Conservation (phyloP, 2,329 filamentous ascomycete genomes). For the Harringtonia aguacate region DNA sequence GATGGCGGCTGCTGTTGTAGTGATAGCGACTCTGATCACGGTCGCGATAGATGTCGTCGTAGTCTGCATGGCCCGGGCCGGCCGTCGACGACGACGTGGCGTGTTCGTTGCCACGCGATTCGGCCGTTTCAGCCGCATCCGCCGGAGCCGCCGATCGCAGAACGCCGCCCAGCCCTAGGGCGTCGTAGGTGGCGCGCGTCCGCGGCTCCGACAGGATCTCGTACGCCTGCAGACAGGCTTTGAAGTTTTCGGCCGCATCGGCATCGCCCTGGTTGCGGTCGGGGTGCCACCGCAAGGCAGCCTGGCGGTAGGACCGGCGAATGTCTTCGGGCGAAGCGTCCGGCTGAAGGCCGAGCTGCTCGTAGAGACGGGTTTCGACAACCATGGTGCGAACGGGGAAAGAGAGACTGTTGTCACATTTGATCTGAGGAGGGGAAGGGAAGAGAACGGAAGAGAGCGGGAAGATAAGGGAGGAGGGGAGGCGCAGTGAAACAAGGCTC, state of each 20-base stretch:
- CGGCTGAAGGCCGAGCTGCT: conserved; percentile 67
- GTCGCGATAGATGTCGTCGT: too few relatives aligned
- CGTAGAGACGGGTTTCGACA: conserved; percentile 54
- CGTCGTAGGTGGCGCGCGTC: conserved; percentile 90
- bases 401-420: too few relatives aligned
- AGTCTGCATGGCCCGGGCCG: too few relatives aligned
- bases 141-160: conserved; percentile 63
- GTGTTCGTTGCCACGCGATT: conserved; percentile 46
- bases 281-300: conserved; percentile 80
- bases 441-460: too few relatives aligned
- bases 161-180: conserved; percentile 86
- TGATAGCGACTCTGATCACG: too few relatives aligned
- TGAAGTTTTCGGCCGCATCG: conserved; percentile 82
- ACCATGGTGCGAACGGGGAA: conserved; percentile 13
- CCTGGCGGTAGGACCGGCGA: conserved; percentile 86
- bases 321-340: conserved; percentile 83
- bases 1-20: too few relatives aligned
- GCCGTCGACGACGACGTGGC: not conserved
- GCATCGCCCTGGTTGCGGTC: conserved; percentile 96
- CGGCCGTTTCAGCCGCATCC: conserved; percentile 21
- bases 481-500: too few relatives aligned
- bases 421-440: too few relatives aligned
- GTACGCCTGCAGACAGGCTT: conserved; percentile 94
- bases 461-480: too few relatives aligned
- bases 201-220: conserved; percentile 95